phyloP scores from a whole-genome alignment of 2,329 filamentous ascomycete species.

The Falciphora oryzae region DNA sequence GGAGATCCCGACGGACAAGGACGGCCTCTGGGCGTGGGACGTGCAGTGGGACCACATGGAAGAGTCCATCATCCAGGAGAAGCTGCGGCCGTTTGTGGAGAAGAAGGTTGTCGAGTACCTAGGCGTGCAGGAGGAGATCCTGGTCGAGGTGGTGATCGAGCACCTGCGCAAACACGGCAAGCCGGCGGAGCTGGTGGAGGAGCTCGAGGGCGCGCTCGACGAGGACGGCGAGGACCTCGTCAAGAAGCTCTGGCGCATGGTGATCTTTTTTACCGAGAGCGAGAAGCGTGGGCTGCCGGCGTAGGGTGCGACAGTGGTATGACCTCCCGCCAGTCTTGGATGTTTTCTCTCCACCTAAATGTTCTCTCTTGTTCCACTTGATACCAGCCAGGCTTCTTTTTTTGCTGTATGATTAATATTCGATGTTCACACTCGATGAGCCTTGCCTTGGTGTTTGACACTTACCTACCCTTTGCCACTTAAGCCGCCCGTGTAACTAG shows the following conservation, averaged over 20 bases:
- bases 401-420: too few species aligned
- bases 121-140: conserved; percentile 90
- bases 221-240: conserved; percentile 92
- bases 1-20: conserved; percentile 83
- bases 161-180: conserved; percentile 70
- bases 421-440: too few species aligned
- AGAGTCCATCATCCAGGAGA: conserved; percentile 71
- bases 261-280: conserved; percentile 94
- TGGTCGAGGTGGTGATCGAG: conserved; percentile 88
- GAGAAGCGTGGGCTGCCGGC: conserved; percentile 82
- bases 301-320: conserved; percentile 27
- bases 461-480: too few species aligned
- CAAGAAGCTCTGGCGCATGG: conserved; percentile 96
- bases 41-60: conserved; percentile 92
- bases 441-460: too few species aligned
- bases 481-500: too few species aligned
- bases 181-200: conserved; percentile 76
- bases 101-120: conserved; percentile 98
- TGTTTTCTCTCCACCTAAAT: not conserved
- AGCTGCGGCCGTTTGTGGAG: conserved; percentile 90
- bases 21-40: conserved; percentile 85
- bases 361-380: too few species aligned
- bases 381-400: too few species aligned
- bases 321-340: too few species aligned
- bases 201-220: conserved; percentile 83